A percentile compares a stretch with the other conserved stretches of the same genome.
phyloP scores from a whole-genome alignment of 306 rosid species.

The Cucurbita pepo region DNA sequence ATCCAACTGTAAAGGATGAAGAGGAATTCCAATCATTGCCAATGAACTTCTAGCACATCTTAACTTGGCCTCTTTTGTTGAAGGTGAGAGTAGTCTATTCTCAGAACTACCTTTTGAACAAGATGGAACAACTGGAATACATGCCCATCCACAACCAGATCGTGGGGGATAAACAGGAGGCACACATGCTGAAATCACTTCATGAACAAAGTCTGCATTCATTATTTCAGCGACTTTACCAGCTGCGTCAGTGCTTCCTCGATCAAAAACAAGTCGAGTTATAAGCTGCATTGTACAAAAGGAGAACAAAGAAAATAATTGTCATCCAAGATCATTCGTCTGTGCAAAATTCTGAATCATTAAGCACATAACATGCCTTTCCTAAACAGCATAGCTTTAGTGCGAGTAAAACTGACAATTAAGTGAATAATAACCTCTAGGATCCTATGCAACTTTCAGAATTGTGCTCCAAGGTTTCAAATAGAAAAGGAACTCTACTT shows the following conservation, averaged over 20 bases:
- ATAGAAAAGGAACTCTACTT: neutral
- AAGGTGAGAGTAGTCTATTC: constrained; percentile 62
- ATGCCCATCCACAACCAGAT: constrained; percentile 94
- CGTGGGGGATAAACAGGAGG: constrained; percentile 94
- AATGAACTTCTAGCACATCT: constrained; percentile 58
- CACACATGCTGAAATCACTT: constrained; percentile 93
- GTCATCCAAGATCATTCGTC: constrained; percentile 2
- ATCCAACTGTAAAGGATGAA: constrained; percentile 86
- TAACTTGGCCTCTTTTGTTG: constrained; percentile 70
- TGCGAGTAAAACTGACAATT: neutral
- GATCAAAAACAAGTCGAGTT: constrained; percentile 90
- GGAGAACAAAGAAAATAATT: neutral
- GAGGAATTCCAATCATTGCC: constrained; percentile 60
- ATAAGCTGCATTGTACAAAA: constrained; percentile 54
- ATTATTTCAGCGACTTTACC: constrained; percentile 85
- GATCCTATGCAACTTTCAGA: neutral
- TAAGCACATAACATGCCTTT: neutral
- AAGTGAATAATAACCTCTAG: neutral
- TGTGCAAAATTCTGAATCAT: neutral
- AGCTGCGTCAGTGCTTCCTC: constrained; percentile 97
- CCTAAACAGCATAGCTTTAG: neutral
- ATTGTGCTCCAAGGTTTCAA: neutral
- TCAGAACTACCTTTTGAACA: constrained; percentile 62
- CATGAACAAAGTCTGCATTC: constrained; percentile 93
- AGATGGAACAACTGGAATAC: constrained; percentile 78